These are phyloP conservation scores for Xylariaceae sp. DNA, from an alignment of 2,329 filamentous ascomycete species.

Conservation along the genomic window DNA sequence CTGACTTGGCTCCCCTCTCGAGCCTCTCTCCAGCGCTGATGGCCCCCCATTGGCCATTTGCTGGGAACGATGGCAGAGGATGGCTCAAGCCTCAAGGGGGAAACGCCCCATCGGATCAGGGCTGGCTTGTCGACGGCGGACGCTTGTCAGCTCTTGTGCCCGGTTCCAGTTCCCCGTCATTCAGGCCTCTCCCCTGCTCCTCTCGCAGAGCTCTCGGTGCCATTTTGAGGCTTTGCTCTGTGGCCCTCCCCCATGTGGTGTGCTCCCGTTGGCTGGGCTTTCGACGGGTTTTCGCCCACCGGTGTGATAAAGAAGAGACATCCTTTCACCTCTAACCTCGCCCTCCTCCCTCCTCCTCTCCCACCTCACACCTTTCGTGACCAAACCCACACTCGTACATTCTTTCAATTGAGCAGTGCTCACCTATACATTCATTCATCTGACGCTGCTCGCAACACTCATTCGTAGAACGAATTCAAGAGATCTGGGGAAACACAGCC, in stretches of 20 bases:
- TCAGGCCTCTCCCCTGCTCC: not conserved
- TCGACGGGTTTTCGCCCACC: too few relatives aligned
- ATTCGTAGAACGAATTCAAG: slow-evolving; percentile 22
- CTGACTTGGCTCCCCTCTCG: too few relatives aligned
- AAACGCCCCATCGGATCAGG: too few relatives aligned
- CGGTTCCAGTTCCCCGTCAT: slow-evolving; percentile 1
- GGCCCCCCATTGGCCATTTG: too few relatives aligned
- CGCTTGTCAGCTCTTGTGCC: slow-evolving; percentile 7
- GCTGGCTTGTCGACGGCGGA: too few relatives aligned
- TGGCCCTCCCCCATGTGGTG: not conserved
- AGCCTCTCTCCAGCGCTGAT: too few relatives aligned
- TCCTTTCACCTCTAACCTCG: slow-evolving; percentile 16
- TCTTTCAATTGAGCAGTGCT: slow-evolving; percentile 34
- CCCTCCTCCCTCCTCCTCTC: slow-evolving; percentile 3
- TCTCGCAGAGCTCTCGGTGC: too few relatives aligned
- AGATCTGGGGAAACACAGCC: not conserved
- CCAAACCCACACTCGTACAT: slow-evolving; percentile 20
- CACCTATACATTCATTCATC: slow-evolving; percentile 32
- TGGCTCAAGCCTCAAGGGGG: too few relatives aligned
- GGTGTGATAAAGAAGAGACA: slow-evolving; percentile 13
- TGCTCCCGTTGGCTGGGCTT: too few relatives aligned
- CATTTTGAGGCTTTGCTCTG: slow-evolving; percentile 6
- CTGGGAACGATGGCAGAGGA: too few relatives aligned
- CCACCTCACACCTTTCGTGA: slow-evolving; percentile 10
- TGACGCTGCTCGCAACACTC: slow-evolving; percentile 11